Evolutionary conservation across 768 basidiomycete species (phyloP).

Genomic region (Phaffia australis): DNA sequence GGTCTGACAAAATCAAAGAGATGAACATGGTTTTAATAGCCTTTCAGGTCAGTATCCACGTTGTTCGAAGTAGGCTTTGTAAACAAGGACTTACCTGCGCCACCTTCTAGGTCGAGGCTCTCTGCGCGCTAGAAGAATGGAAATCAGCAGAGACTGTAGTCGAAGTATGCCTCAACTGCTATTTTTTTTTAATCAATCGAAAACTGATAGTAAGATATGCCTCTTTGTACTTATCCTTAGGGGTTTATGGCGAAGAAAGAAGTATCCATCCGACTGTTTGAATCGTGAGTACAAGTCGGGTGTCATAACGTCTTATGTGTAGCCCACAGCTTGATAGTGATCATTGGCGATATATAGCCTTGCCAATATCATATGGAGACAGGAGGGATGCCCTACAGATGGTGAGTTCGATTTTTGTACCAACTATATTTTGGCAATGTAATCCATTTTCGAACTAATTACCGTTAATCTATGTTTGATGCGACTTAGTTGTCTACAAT

Average conservation of each 20-base stretch:
- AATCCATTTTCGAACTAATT: too few relatives aligned
- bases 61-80: not conserved
- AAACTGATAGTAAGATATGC: not conserved
- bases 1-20: not conserved
- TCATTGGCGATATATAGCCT: conserved; percentile 7
- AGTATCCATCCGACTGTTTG: too few relatives aligned
- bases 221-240: not conserved
- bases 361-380: conserved; percentile 13
- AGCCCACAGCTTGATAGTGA: not conserved
- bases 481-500: too few relatives aligned
- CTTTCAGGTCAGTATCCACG: conserved; percentile 3
- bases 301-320: not conserved
- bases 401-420: not conserved
- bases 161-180: not conserved
- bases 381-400: not conserved
- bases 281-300: not conserved
- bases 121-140: conserved; percentile 10
- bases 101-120: conserved; percentile 5
- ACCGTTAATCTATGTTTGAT: too few relatives aligned
- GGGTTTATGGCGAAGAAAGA: not conserved
- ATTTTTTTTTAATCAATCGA: not conserved
- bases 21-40: conserved; percentile 10
- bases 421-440: not conserved
- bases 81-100: not conserved
- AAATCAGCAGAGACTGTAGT: conserved; percentile 1